Base-by-base conservation (phyloP, 768 basidiomycete species). In the Podaxis sp. region DNA sequence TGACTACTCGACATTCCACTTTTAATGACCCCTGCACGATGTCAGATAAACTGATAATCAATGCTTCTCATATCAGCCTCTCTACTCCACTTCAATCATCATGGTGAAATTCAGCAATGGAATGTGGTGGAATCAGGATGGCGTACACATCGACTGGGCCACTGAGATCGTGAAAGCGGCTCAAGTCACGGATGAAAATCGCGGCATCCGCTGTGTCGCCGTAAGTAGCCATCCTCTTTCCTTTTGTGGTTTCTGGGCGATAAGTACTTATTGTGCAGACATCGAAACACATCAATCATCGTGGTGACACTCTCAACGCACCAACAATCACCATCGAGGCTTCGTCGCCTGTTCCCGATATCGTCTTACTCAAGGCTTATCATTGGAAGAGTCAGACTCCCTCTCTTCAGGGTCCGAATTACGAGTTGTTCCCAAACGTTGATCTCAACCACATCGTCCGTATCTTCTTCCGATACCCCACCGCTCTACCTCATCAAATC, bases 101-200 rank as follows among this genome's bases (percentile, higher is more conserved):
- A 73, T 74, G 72, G 72, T 75, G 38, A 75, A 75, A 56, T 74
- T 75, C 62, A 73, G 72, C 22, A 65, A 71, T 63, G 74, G 74
- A 17, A 74, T 74, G 73, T 75, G 73, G 74, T 69, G 69, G 65
- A 64, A 66, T 50, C 65, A 60, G 0, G 70, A 72, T 36, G 71
- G 69, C 10, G 68, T 71, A 6, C 55, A 62, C 22, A 70, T 74
- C 52, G 73, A 73, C 59, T 75, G 74, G 74, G 74, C 73, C 6
- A 66, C 66, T n/a, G 74, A 75, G 59, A 65, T 63, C 2, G 65
- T 75, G 51, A 74, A 74, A 56, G 60, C n/a, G n/a, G n/a, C 61
- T 20, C 71, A 72, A 60, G 68, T 65, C 17, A 48, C 51, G 7
- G 58, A 66, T 38, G 26, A 50, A 24, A 65, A 66, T 52, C 22